Evolutionary conservation across 2,329 filamentous ascomycete species (phyloP).

Genomic region (Myriosclerotinia scirpicola): DNA sequence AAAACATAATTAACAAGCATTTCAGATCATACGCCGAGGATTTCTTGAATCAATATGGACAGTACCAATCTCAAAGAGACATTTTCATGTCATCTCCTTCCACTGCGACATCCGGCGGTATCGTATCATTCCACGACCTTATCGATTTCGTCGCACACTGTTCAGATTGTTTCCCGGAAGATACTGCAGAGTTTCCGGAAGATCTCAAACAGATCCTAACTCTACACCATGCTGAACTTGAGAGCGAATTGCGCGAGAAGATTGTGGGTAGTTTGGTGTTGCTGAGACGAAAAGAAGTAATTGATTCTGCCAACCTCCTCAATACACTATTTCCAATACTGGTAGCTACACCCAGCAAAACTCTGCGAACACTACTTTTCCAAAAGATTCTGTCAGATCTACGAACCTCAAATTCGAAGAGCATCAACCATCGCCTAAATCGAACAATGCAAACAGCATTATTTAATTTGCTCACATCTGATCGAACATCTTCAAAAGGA

Average conservation of each 20-base stretch:
- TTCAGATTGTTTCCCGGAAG: slow-evolving; percentile 85
- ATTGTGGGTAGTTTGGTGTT: slow-evolving; percentile 87
- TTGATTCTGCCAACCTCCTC: slow-evolving; percentile 79
- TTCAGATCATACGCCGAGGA: slow-evolving; percentile 82
- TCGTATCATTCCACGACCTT: slow-evolving; percentile 83
- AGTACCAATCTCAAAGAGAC: slow-evolving; percentile 88
- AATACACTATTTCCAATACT: slow-evolving; percentile 95
- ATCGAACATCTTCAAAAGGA: slow-evolving; percentile 79
- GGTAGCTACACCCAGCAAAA: slow-evolving; percentile 88
- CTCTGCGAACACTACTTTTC: slow-evolving; percentile 78
- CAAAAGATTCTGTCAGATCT: slow-evolving; percentile 90
- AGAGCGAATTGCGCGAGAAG: slow-evolving; percentile 87
- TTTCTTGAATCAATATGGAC: slow-evolving; percentile 82
- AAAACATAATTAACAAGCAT: slow-evolving; percentile 22
- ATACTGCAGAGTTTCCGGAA: slow-evolving; percentile 73
- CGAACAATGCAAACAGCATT: slow-evolving; percentile 89
- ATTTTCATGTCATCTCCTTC: slow-evolving; percentile 85
- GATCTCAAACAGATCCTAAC: slow-evolving; percentile 80
- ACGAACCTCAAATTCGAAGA: slow-evolving; percentile 80
- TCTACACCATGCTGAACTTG: slow-evolving; percentile 78
- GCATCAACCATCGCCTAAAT: slow-evolving; percentile 90
- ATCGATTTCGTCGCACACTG: slow-evolving; percentile 94
- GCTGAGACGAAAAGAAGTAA: slow-evolving; percentile 84
- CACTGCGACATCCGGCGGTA: slow-evolving; percentile 72
- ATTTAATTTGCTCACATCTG: slow-evolving; percentile 85